These are phyloP conservation scores for Glutinoglossum americanum DNA, from an alignment of 495 filamentous ascomycete genomes.

Conservation along the genomic window DNA sequence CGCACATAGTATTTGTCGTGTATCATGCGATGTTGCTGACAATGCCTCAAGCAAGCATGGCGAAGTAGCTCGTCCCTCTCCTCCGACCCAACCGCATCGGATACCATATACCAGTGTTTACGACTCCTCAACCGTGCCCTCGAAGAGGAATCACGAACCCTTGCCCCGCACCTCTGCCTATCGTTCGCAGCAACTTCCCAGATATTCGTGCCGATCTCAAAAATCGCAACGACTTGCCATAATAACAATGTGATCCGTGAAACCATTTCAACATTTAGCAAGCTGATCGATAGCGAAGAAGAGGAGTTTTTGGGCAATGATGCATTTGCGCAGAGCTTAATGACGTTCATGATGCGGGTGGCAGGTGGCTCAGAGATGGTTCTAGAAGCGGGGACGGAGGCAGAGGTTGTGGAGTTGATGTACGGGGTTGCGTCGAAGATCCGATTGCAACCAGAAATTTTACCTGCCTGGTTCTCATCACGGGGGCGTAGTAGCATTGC, in stretches of 20 bases:
- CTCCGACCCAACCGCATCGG: constrained; percentile 26
- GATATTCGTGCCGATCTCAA: constrained; percentile 67
- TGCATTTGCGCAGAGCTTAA: constrained; percentile 62
- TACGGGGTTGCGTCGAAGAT: constrained; percentile 95
- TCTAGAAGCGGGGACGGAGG: constrained; percentile 49
- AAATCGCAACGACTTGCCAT: constrained; percentile 58
- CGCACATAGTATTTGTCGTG: too few relatives aligned
- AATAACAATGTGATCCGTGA: constrained; percentile 62
- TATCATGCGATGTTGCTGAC: neutral
- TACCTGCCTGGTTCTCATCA: constrained; percentile 71
- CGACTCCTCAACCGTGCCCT: constrained; percentile 56
- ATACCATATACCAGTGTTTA: constrained; percentile 31
- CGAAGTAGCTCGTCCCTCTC: constrained; percentile 34
- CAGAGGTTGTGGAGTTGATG: constrained; percentile 66
- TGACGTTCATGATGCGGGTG: constrained; percentile 53
- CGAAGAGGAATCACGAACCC: constrained; percentile 70
- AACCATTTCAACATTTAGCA: constrained; percentile 66
- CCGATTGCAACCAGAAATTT: constrained; percentile 58
- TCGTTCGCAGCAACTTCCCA: constrained; percentile 62
- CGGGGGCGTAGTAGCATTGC: constrained; percentile 17
- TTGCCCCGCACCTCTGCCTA: constrained; percentile 74
- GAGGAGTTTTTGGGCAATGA: constrained; percentile 76
- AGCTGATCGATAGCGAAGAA: constrained; percentile 84
- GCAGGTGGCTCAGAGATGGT: constrained; percentile 37
- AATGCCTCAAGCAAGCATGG: constrained; percentile 46